Conservation (phyloP, 1,139 yeast species). For the Magnusiomyces clavatus region DNA sequence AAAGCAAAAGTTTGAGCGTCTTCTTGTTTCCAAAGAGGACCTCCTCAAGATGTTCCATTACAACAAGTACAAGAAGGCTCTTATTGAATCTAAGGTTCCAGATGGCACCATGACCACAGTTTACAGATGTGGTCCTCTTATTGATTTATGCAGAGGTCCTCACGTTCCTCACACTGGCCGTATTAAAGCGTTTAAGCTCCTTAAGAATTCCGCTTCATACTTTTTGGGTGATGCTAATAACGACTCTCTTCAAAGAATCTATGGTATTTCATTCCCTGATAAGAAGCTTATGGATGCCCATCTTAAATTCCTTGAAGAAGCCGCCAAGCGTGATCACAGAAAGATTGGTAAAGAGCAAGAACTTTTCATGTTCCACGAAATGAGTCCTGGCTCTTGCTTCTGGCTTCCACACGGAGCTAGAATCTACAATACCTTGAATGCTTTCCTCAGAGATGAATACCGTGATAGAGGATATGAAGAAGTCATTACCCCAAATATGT, state of each 20-base stretch:
- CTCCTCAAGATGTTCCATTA: constrained; percentile 87
- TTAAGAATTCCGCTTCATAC: constrained; percentile 94
- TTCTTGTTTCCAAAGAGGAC: constrained; percentile 87
- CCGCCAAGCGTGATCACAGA: constrained; percentile 95
- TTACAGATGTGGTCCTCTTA: constrained; percentile 95
- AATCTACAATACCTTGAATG: constrained; percentile 79
- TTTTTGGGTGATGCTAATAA: constrained; percentile 89
- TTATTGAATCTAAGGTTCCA: constrained; percentile 83
- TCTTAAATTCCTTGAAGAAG: constrained; percentile 90
- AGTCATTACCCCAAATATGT: constrained; percentile 97
- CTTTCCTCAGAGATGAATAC: constrained; percentile 73
- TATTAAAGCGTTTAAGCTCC: constrained; percentile 86
- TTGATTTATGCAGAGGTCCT: constrained; percentile 97
- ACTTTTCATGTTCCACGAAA: constrained; percentile 85
- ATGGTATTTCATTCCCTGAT: constrained; percentile 98
- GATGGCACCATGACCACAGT: constrained; percentile 96
- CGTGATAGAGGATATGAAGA: constrained; percentile 91
- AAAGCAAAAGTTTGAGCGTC: constrained; percentile 91
- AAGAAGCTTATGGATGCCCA: constrained; percentile 95
- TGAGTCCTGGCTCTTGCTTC: constrained; percentile 95
- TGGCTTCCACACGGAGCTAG: constrained; percentile 99
- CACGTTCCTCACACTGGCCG: constrained; percentile 97
- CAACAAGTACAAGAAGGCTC: constrained; percentile 90
- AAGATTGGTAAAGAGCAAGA: constrained; percentile 96
- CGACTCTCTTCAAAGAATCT: constrained; percentile 94